Evolutionary conservation across 2,329 filamentous ascomycete species (phyloP), one percentile per base, ranked within the genome.

Genomic region (Clarireedia monteithiana): DNA sequence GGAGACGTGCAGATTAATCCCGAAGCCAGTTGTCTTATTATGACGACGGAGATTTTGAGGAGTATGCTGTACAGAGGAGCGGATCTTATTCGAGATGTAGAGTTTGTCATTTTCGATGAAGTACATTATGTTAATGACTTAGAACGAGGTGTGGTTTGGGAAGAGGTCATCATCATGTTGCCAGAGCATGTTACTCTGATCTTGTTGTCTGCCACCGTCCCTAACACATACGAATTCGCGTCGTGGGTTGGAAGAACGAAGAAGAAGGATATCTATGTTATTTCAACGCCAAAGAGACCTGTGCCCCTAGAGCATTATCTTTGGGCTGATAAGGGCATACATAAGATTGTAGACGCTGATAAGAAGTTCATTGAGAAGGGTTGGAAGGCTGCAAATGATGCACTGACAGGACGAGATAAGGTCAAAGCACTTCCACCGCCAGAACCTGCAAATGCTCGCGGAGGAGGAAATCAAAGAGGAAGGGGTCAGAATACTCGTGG

Each of bases 111-210:
- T 49, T 99, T 99, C 60, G 94, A 99, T 66, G 94, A 99, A 72
- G 94, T 99, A 2, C 94, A 99, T 72, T 99, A 99, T 69, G 92
- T 99, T 62, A 99, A 97, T 68, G 94, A 99, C 69, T 80, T 88
- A 26, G 94, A 97, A 70, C 83, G 94, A 72, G 94, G 94, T 67
- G 94, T 99, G 5, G 94, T 99, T 0, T 99, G 94, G 94, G 94
- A 99, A 72, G 94, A 99, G 72, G 94, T 99, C 66, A 99, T 99
- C 67, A 99, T 99, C 67, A 97, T 99, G 94, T 79, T 99, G 55
- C 94, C 94, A 0, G 91, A 96, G 69, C 94, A 99, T 72, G 90
- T 99, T 40, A 95, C 94, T 2, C 79, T 99, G 23, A 99, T 99
- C 63, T 76, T 97, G 2, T 80, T 99, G 3, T 99, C 94, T 4